Conservation (phyloP, 768 basidiomycete genomes). For the Russula vinacea region DNA sequence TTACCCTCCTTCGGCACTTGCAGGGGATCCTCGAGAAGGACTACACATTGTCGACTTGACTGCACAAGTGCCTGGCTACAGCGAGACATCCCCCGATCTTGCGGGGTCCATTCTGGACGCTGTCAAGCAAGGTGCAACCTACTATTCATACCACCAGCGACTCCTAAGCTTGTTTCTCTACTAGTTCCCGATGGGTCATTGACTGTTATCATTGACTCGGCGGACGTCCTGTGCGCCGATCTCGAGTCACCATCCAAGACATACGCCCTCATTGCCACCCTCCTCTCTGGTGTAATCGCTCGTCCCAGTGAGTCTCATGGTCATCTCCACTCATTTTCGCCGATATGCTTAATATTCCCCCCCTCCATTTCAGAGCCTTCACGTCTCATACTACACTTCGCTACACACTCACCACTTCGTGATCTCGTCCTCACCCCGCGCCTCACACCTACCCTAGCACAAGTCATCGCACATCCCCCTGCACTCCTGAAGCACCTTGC, state of each 20-base stretch:
- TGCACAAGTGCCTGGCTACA: conserved; percentile 52
- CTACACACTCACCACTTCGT: conserved; percentile 48
- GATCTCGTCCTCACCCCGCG: conserved; percentile 56
- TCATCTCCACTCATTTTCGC: too few relatives aligned
- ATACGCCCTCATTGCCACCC: conserved; percentile 49
- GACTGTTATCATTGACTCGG: conserved; percentile 67
- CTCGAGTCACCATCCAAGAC: conserved; percentile 51
- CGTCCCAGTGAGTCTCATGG: conserved; percentile 45
- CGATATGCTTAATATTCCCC: background rate
- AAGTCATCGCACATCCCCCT: conserved; percentile 67
- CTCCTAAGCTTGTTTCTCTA: background rate
- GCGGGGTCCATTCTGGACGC: conserved; percentile 40
- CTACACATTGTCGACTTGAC: conserved; percentile 51
- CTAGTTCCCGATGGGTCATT: conserved; percentile 48
- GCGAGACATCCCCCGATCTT: conserved; percentile 37
- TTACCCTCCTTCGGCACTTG: conserved; percentile 49
- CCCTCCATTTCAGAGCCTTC: conserved; percentile 47
- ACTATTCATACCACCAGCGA: background rate
- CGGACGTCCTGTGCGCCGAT: conserved; percentile 63
- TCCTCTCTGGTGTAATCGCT: conserved; percentile 45
- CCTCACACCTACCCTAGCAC: conserved; percentile 63
- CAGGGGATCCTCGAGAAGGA: conserved; percentile 35
- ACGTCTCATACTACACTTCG: conserved; percentile 58
- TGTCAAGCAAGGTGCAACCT: conserved; percentile 41
- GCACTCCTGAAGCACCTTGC: conserved; percentile 66